phyloP scores from a whole-genome alignment of 176 grass and related monocot species.

The Metroxylon sagu region DNA sequence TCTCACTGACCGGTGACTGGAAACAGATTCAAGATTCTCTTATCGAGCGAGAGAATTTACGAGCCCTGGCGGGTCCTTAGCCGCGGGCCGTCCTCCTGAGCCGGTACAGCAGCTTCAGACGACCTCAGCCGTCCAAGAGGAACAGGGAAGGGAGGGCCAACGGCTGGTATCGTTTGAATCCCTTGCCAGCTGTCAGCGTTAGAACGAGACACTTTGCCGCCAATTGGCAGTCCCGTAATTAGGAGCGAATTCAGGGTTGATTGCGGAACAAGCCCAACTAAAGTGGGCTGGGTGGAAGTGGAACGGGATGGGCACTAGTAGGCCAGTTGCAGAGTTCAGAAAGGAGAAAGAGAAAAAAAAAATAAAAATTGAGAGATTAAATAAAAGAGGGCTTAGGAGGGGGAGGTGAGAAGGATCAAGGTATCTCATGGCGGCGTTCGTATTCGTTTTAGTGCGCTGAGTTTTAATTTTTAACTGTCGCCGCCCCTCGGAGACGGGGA shows the following conservation, averaged over 20 bases:
- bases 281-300: slow-evolving; percentile 14
- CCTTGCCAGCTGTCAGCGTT: background rate
- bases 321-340: slow-evolving; percentile 2
- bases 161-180: slow-evolving; percentile 1
- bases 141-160: background rate
- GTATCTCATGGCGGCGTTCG: slow-evolving; percentile 17
- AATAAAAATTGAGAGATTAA: background rate
- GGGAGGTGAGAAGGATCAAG: background rate
- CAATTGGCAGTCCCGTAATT: slow-evolving; percentile 30
- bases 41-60: too few relatives aligned
- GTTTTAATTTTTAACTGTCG: background rate
- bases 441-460: slow-evolving; percentile 12
- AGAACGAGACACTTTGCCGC: slow-evolving; percentile 33
- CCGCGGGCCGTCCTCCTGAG: too few relatives aligned
- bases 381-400: slow-evolving; percentile 4
- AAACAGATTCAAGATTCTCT: background rate
- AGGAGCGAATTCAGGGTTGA: background rate
- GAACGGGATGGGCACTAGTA: slow-evolving; percentile 29
- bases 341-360: background rate
- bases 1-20: background rate
- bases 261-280: background rate
- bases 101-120: background rate
- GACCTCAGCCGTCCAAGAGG: too few relatives aligned
- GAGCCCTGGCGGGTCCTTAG: too few relatives aligned
- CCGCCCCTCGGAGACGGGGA: slow-evolving; percentile 7